A percentile compares a stretch with the other conserved stretches of the same genome.
Evolutionary conservation across 768 basidiomycete genomes (phyloP).

Genomic region (Lyophyllum semitale): DNA sequence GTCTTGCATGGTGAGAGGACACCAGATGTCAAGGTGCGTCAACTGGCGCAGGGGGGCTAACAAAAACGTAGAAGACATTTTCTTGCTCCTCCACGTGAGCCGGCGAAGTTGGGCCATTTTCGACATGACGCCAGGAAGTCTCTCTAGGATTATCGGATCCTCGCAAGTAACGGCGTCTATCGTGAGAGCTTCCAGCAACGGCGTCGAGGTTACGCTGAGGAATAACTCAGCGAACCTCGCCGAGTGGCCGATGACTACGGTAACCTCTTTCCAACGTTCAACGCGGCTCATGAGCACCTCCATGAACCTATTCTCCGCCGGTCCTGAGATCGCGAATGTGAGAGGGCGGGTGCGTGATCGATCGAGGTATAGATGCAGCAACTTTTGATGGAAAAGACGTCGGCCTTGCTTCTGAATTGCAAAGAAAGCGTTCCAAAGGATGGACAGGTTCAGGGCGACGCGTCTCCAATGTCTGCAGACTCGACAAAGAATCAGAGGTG

Average conservation of each 20-base stretch:
- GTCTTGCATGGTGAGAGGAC: background rate
- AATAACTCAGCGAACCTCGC: background rate
- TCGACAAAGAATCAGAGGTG: background rate
- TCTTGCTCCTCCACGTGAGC: background rate
- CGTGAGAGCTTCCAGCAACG: constrained; percentile 1
- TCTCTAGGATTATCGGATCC: background rate
- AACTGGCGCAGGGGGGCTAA: background rate
- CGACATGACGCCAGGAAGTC: background rate
- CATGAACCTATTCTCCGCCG: background rate
- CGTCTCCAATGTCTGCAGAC: constrained; percentile 6
- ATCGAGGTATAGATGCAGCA: constrained; percentile 1
- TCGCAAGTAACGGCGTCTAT: background rate
- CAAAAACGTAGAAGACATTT: background rate
- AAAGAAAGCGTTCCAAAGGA: background rate
- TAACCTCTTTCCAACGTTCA: constrained; percentile 1
- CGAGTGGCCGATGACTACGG: background rate
- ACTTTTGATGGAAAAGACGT: background rate
- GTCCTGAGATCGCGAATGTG: background rate
- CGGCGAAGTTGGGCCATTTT: background rate
- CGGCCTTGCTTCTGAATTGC: background rate
- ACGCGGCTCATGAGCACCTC: constrained; percentile 1
- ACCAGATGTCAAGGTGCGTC: constrained; percentile 2
- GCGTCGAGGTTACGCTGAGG: background rate
- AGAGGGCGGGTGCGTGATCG: constrained; percentile 1
- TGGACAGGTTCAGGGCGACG: background rate